These are phyloP conservation scores for Thuidium tamariscinum DNA, from an alignment of 225 moss, liverwort and hornwort species.

Conservation along the genomic window DNA sequence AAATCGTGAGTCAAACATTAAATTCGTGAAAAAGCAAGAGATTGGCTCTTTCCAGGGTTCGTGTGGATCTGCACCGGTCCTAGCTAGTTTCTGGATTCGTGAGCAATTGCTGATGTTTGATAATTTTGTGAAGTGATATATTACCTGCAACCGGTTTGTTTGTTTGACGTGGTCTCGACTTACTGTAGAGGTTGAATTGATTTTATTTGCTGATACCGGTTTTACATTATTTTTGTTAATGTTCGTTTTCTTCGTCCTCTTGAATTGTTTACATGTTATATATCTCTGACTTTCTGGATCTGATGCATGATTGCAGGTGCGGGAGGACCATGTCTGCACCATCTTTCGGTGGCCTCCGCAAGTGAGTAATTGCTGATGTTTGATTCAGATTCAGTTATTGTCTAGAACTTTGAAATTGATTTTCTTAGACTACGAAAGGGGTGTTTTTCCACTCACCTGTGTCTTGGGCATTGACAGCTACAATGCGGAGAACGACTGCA, in stretches of 20 bases:
- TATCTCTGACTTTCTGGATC: background rate
- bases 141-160: background rate
- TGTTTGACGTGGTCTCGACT: background rate
- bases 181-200: background rate
- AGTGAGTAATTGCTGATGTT: background rate
- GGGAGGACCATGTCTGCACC: constrained; percentile 11
- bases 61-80: background rate
- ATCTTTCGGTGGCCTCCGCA: constrained; percentile 27
- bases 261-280: background rate
- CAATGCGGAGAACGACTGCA: constrained; percentile 33
- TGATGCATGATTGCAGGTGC: constrained; percentile 3
- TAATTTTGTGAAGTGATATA: background rate
- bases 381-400: background rate
- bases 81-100: background rate
- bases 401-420: background rate
- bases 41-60: background rate
- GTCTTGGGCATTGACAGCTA: constrained; percentile 6
- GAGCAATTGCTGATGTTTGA: background rate
- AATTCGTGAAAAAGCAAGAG: background rate
- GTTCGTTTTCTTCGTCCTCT: background rate
- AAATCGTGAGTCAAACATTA: background rate
- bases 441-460: background rate
- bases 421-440: too few relatives aligned
- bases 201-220: background rate
- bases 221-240: background rate